Percentiles rank a stretch among this genome's conserved stretches.
These are phyloP conservation scores for Dovyalis caffra DNA, from an alignment of 345 rosid genomes.

Conservation along the genomic window DNA sequence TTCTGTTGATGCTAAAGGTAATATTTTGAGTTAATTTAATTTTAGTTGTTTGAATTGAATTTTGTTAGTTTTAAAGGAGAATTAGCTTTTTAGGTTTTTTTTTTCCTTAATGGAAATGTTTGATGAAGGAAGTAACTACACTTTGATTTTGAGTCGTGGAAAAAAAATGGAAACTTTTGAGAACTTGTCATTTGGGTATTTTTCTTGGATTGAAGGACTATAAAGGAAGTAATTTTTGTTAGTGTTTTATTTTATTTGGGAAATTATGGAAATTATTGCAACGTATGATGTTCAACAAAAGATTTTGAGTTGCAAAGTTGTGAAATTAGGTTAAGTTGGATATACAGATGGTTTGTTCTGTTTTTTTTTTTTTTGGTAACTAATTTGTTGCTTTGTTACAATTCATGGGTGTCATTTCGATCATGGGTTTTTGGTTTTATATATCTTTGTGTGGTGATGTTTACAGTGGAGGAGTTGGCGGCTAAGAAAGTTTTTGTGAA, in stretches of 20 bases:
- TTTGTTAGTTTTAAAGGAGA: not conserved
- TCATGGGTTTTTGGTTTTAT: not conserved
- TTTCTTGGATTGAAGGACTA: not conserved
- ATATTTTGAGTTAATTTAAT: no score
- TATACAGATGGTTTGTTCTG: not conserved
- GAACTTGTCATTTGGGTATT: not conserved
- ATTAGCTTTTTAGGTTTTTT: not conserved
- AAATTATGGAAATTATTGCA: not conserved
- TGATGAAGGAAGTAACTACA: not conserved
- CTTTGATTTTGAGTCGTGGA: not conserved
- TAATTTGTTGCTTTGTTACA: no score
- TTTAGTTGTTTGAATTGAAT: no score
- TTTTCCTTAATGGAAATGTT: not conserved
- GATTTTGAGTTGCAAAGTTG: not conserved
- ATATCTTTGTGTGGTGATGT: not conserved
- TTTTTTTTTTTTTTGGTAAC: no score
- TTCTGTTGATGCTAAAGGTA: conserved; percentile 42
- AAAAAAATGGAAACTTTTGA: not conserved
- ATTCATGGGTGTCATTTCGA: not conserved
- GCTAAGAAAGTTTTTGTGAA: conserved; percentile 51
- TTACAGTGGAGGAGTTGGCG: conserved; percentile 44
- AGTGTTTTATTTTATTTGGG: not conserved
- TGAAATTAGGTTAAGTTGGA: not conserved
- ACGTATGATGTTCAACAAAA: not conserved
- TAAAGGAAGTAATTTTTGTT: not conserved